Evolutionary conservation across 306 rosid genomes (phyloP).

Genomic region (Vigna mungo): DNA sequence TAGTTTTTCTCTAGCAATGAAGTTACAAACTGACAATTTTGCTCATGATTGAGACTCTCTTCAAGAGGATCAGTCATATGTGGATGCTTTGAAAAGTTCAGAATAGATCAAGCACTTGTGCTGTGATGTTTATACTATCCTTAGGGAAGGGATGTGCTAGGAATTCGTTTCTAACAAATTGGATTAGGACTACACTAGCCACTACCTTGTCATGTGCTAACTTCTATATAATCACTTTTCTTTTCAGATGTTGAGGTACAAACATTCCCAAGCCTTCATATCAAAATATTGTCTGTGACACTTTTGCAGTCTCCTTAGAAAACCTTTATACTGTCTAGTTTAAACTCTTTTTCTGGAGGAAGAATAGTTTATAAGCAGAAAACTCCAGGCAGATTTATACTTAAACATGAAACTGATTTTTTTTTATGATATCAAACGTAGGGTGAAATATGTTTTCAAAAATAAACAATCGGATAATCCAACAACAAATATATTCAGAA

Average conservation of each 20-base stretch:
- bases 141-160: background rate
- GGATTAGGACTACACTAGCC: background rate
- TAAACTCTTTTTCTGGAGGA: background rate
- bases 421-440: background rate
- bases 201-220: background rate
- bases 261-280: background rate
- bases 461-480: background rate
- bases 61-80: constrained; percentile 21
- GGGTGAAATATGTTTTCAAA: background rate
- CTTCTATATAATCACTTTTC: constrained; percentile 6
- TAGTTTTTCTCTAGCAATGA: background rate
- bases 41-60: background rate
- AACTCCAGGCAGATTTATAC: background rate
- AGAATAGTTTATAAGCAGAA: background rate
- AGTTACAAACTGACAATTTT: background rate
- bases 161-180: background rate
- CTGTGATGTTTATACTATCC: background rate
- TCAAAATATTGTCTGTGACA: background rate
- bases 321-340: constrained; percentile 10
- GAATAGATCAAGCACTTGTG: constrained; percentile 1
- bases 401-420: background rate
- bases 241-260: background rate
- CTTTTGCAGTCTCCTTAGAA: constrained; percentile 8
- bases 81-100: constrained; percentile 6
- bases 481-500: constrained; percentile 2